Conservation (phyloP, 352 stramenopile species). For the Phytophthora foliorum region DNA sequence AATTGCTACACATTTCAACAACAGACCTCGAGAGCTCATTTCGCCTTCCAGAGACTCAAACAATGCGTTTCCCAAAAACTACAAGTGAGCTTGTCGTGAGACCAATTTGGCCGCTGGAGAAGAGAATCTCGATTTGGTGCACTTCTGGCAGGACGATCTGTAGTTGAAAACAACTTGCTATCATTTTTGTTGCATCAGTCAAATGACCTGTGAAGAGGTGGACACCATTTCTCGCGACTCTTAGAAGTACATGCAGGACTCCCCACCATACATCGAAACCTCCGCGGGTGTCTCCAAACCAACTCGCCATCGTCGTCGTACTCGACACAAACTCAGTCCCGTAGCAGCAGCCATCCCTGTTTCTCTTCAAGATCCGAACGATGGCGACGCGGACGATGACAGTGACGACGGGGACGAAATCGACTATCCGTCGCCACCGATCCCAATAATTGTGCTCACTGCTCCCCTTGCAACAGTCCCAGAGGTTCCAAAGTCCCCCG, state of each 20-base stretch:
- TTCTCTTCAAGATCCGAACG: slow-evolving; percentile 30
- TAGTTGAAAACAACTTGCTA: too few species aligned
- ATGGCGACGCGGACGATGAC: slow-evolving; percentile 32
- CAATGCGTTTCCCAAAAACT: too few species aligned
- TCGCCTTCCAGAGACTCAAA: too few species aligned
- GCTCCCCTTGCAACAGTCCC: slow-evolving; percentile 15
- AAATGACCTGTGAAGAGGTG: too few species aligned
- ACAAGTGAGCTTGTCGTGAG: too few species aligned
- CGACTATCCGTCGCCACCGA: slow-evolving; percentile 13
- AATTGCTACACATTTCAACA: background rate
- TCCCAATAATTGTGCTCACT: slow-evolving; percentile 17
- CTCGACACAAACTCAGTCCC: slow-evolving; percentile 16
- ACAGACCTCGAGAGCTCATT: background rate
- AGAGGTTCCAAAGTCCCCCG: slow-evolving; percentile 11
- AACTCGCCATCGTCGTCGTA: slow-evolving; percentile 29
- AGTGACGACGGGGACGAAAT: slow-evolving; percentile 20
- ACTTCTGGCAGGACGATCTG: too few species aligned
- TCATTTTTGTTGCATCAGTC: too few species aligned
- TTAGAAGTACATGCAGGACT: slow-evolving; percentile 19
- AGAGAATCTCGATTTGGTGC: too few species aligned
- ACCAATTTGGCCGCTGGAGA: too few species aligned
- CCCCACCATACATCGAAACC: slow-evolving; percentile 24
- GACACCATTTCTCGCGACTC: slow-evolving; percentile 17
- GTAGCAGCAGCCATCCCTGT: slow-evolving; percentile 2
- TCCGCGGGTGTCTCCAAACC: slow-evolving; percentile 24